Base-by-base conservation (phyloP, 139 green algal genomes). In the Mesotaenium endlicherianum region DNA sequence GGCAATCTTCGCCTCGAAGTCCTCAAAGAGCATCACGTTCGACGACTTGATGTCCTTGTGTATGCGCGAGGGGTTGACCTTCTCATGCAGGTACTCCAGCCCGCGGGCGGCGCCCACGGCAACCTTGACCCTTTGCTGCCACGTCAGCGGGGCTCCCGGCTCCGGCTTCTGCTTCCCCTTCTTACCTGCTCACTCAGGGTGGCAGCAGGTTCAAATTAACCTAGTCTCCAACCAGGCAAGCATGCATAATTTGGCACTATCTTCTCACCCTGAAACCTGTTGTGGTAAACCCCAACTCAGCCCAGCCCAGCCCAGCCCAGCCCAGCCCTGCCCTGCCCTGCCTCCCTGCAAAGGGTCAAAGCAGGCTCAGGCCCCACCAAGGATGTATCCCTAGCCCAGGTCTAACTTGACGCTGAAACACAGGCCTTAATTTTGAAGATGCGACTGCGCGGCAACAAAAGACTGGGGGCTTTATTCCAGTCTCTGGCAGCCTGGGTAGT, bases 51-150 rank as follows among this genome's bases (percentile, higher is more conserved):
- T 70, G 38, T 81, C 81, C 74, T 77, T 75, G 57, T 87, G 81
- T 38, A 87, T 41, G 30, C 86, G 47, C 11, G 81, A 68, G 6
- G 70, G 71, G 68, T 77, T 69, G 1, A 82, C 80, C 72, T 86
- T 77, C 80, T 82, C 80, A 84, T 86, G 80, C 38, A 86, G 72
- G 53, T 86, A 87, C 47, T 86, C 75, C n/a, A 87, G 75, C n/a
- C 81, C 81, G 0, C 36, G 82, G 26, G 81, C 81, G 4, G 81
- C 72, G 4, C 72, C 72, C 53, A 87, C 30, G 26, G 81, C 81
- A 77, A 87, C 86, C 81, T 85, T 75, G 43, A 87, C 79, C 11
- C 81, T 39, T 38, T 75, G 55, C 81, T 49, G 11, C 81, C 81
- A 87, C 20, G 41, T 34, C 71, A 87, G 41, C 17, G 42, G n/a